Conservation (phyloP, 2,329 filamentous ascomycete genomes). For the Westerdykella ornata region DNA sequence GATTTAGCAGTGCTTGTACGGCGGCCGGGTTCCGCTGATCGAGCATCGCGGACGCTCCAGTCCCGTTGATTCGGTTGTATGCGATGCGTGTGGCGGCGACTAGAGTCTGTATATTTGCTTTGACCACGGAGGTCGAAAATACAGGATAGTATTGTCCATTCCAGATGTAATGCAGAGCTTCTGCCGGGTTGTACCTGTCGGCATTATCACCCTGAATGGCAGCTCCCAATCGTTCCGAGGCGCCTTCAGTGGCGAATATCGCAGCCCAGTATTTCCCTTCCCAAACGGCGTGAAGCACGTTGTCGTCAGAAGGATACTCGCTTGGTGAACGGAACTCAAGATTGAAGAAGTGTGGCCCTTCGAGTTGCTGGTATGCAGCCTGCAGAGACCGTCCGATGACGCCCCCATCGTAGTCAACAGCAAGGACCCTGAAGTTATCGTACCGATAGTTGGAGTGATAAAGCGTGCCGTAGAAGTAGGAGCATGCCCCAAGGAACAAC, state of each 20-base stretch:
- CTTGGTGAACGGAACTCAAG: conserved; percentile 9
- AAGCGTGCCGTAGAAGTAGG: conserved; percentile 21
- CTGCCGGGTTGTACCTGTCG: conserved; percentile 31
- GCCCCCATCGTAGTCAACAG: conserved; percentile 27
- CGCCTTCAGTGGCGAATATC: conserved; percentile 25
- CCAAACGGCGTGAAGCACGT: conserved; percentile 21
- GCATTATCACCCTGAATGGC: conserved; percentile 33
- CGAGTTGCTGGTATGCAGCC: conserved; percentile 17
- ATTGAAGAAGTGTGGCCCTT: conserved; percentile 17
- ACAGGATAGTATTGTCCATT: conserved; percentile 43
- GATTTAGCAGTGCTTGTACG: conserved; percentile 34
- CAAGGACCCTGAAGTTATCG: conserved; percentile 21
- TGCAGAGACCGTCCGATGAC: conserved; percentile 16
- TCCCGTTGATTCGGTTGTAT: conserved; percentile 33
- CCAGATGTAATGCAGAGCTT: conserved; percentile 41
- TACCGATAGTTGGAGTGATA: conserved; percentile 11
- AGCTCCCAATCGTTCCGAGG: conserved; percentile 33
- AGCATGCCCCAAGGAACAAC: conserved; percentile 18
- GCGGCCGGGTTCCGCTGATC: conserved; percentile 26
- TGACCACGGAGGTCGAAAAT: conserved; percentile 33
- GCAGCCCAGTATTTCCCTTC: conserved; percentile 26
- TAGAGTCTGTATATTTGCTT: conserved; percentile 28
- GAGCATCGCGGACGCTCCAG: conserved; percentile 17
- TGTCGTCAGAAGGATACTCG: conserved; percentile 14
- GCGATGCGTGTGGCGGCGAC: conserved; percentile 28